Evolutionary conservation across 345 rosid genomes (phyloP), one percentile per base, ranked within the genome.

Genomic region (Acer yangbiense): DNA sequence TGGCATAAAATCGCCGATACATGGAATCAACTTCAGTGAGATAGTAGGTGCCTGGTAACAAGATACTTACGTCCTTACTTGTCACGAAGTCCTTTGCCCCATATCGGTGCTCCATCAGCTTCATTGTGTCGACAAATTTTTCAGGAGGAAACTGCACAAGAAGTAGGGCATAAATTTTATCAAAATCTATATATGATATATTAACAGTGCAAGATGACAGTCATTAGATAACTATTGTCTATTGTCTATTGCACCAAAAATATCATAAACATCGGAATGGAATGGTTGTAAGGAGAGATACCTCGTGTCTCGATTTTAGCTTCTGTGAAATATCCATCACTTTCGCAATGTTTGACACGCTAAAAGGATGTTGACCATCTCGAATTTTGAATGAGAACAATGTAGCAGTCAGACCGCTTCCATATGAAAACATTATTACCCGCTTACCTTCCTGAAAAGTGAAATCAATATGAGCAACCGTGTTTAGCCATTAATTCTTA

Each of bases 81-180:
- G 99, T 97, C 83, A 89, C 88, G 14, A 90, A 94, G 89, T 89
- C 98, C 77, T 93, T 97, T 52, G 89, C 96, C 14, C 99, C 99
- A 14, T 94, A 97, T 73, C 99, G 86, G 64, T 93, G 97, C 90
- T 94, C 99, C 97, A 90, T 94, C 54, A 97, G 89, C 86, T 94
- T 87, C 97, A 97, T 66, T 5, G 88, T 90, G 75, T 89, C 97
- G 35, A 91, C 91, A 77, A 94, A 97, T 61, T 93, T 93, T 86
- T 88, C 98, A 0, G 98, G 97, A 52, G 82, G 14, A 79, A 90
- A 81, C 99, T 97, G 90, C 46, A 35, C 85, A 83, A 2, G 48
- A 29, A 2, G 2, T 52, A 18, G 17, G 41, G 4, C 69, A 1
- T 9, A 3, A 16, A 18, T 2, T n/a, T 65, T 17, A 35, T 72